Conservation (phyloP, 208 protist species). For the Wallacemonas rigidus region DNA sequence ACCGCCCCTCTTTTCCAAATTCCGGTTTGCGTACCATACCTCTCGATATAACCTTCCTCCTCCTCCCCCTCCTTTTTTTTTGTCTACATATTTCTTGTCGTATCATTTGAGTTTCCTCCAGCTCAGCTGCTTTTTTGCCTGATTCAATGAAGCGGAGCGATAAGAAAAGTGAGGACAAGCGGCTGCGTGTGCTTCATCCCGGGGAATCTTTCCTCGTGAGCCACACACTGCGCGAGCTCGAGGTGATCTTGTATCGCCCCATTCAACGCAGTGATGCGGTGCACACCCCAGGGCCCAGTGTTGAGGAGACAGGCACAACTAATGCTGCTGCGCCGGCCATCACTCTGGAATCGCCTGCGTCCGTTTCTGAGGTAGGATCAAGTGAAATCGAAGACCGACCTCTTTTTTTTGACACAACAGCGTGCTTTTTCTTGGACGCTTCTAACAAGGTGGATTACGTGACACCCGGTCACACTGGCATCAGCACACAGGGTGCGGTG, state of each 20-base stretch:
- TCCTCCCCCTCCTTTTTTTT: no score
- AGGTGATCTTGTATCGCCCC: constrained; percentile 77
- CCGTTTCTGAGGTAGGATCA: constrained; percentile 1
- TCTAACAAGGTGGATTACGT: constrained; percentile 72
- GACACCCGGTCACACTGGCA: constrained; percentile 53
- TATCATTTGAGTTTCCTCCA: no score
- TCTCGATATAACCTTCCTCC: no score
- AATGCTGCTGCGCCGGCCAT: neutral
- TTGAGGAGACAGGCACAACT: neutral
- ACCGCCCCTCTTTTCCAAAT: no score
- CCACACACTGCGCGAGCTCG: constrained; percentile 56
- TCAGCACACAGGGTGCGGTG: constrained; percentile 57
- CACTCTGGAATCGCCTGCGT: neutral
- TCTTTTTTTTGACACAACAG: constrained; percentile 80
- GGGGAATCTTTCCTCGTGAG: constrained; percentile 68
- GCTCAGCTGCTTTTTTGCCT: constrained; percentile 1
- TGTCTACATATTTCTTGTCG: no score
- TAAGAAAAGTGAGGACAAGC: constrained; percentile 33
- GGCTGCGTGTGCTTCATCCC: constrained; percentile 52
- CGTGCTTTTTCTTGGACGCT: constrained; percentile 68
- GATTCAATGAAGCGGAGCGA: constrained; percentile 31
- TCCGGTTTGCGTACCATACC: no score
- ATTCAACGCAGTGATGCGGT: constrained; percentile 26
- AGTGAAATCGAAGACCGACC: constrained; percentile 23
- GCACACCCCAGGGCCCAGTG: neutral